These are phyloP conservation scores for Penicillium brasilianum DNA, from an alignment of 2,329 filamentous ascomycete genomes.

Conservation along the genomic window DNA sequence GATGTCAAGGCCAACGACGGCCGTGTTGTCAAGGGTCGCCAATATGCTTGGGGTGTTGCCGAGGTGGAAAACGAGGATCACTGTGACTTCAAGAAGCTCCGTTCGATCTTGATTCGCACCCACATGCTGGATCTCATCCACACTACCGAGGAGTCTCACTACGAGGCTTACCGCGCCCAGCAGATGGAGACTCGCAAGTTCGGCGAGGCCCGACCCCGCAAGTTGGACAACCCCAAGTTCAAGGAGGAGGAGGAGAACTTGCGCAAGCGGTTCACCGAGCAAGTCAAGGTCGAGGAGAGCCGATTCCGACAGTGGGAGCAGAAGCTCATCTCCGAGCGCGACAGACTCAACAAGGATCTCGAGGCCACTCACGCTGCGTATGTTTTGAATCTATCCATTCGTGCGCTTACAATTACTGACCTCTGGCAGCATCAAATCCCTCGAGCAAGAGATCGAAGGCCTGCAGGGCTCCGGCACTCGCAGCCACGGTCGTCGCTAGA, in stretches of 20 bases:
- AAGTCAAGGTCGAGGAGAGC: conserved; percentile 99
- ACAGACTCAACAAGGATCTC: conserved; percentile 99
- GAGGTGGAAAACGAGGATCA: conserved; percentile 99
- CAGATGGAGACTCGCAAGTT: conserved; percentile 99
- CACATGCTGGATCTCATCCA: conserved; percentile 99
- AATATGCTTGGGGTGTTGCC: conserved; percentile 99
- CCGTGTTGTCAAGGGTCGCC: conserved; percentile 96
- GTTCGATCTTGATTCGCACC: conserved; percentile 96
- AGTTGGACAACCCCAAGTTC: conserved; percentile 99
- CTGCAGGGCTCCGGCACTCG: conserved; percentile 90
- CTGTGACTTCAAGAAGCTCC: conserved; percentile 99
- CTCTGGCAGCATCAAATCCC: conserved; percentile 52
- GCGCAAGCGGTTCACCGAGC: conserved; percentile 98
- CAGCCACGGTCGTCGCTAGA: conserved; percentile 88
- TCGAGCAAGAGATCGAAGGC: conserved; percentile 86
- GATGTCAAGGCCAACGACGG: conserved; percentile 96
- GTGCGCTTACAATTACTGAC: conserved; percentile 32
- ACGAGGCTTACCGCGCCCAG: conserved; percentile 97
- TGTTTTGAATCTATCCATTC: conserved; percentile 28
- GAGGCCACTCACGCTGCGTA: conserved; percentile 90
- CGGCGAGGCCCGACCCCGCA: conserved; percentile 93
- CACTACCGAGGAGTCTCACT: conserved; percentile 98
- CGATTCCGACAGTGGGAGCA: conserved; percentile 99
- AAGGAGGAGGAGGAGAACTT: conserved; percentile 99
- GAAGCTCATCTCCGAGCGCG: conserved; percentile 98